A percentile compares a stretch with the other conserved stretches of the same genome.
Evolutionary conservation across 768 basidiomycete genomes (phyloP).

Genomic region (Daedalea quercina): DNA sequence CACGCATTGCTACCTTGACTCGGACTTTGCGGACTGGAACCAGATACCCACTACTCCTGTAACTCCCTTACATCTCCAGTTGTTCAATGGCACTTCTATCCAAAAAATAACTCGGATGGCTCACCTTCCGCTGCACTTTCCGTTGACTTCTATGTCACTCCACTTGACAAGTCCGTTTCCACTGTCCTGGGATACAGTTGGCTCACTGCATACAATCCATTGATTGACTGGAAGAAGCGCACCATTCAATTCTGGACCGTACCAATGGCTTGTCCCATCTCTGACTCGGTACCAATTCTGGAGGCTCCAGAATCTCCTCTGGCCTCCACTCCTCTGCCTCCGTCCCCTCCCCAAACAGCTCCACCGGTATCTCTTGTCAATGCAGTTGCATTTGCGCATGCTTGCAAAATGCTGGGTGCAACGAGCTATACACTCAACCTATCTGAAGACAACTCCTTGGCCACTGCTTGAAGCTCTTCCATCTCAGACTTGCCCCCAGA

Average conservation of each 20-base stretch:
- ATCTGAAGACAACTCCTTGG: not conserved
- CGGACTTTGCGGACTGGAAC: not conserved
- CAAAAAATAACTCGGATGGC: not conserved
- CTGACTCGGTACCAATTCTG: not conserved
- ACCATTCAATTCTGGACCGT: not conserved
- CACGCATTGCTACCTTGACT: slow-evolving; percentile 2
- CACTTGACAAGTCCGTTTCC: not conserved
- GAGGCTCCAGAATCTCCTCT: not conserved
- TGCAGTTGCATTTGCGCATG: not conserved
- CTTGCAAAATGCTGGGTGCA: not conserved
- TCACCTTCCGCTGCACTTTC: not conserved
- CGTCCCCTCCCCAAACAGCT: not conserved
- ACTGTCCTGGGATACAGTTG: not conserved
- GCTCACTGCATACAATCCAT: not conserved
- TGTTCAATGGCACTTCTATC: slow-evolving; percentile 3
- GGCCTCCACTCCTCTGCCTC: no score
- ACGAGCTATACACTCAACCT: not conserved
- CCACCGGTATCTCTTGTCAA: not conserved
- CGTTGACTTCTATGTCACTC: slow-evolving; percentile 8
- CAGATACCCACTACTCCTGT: not conserved
- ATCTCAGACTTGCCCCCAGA: not conserved
- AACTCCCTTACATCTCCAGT: not conserved
- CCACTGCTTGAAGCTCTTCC: not conserved
- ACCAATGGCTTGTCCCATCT: not conserved
- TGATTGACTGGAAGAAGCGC: not conserved